Evolutionary conservation across 768 basidiomycete genomes (phyloP), one percentile per base, ranked within the genome.

Genomic region (Strobilomyces confusus): DNA sequence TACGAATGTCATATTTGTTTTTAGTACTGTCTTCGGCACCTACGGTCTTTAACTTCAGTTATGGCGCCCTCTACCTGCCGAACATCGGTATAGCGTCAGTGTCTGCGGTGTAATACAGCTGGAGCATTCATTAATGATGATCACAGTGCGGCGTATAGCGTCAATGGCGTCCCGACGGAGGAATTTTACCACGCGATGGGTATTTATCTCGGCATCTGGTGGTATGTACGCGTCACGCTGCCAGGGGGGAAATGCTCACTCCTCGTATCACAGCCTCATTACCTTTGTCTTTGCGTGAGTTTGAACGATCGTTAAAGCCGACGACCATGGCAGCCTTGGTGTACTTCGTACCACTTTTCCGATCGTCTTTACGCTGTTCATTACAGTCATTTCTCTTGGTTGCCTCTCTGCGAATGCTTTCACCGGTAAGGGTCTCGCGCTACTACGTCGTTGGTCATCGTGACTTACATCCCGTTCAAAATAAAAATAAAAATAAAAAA

Each of bases 11-110:
- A n/a, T n/a, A 23, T 26, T 30, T 15, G 42, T 9, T 43, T 36
- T n/a, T 34, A 66, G 64, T 19, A 62, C 62, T 29, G 67, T 67
- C 9, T 67, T 66, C 41, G 30, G 48, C 29, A 69, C 65, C 22
- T 69, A 67, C 19, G 65, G 67, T 20, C 25, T 66, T 66, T 59
- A 66, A 66, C 52, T 49, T 65, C 15, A 66, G 63, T 22, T 66
- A 62, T 46, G 65, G 65, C 34, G 66, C 65, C 19, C 49, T 66
- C 17, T 66, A 58, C 52, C 19, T 69, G 48, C 65, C 65, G 33
- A 26, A 52, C 33, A 57, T 69, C 17, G 64, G 67, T 37, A 19
- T 67, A 36, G 65, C 62, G 65, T 67, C 26, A 22, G 65, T 62
- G 23, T 32, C 15, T 29, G 9, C n/a, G 4, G 14, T 25, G 7